These are phyloP conservation scores for Collybiopsis luxurians DNA, from an alignment of 768 basidiomycete species.

Conservation along the genomic window DNA sequence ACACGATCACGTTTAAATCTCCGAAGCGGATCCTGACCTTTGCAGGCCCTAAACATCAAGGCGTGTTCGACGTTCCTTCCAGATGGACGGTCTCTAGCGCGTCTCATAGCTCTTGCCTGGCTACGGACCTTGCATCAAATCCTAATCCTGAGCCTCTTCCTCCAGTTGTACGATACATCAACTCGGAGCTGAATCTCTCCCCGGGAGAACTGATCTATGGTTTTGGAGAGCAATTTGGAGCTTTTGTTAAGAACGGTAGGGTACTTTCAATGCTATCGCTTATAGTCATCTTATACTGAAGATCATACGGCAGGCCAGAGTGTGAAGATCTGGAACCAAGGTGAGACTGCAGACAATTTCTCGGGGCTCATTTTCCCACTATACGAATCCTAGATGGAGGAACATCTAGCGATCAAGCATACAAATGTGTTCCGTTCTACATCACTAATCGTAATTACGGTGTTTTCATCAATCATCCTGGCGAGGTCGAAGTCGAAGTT, in stretches of 20 bases:
- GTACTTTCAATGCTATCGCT: constrained; percentile 1
- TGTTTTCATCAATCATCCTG: constrained; percentile 73
- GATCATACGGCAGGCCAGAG: constrained; percentile 58
- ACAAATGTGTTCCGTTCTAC: constrained; percentile 69
- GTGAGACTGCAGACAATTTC: neutral
- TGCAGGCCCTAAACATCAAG: constrained; percentile 55
- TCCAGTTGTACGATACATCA: constrained; percentile 43
- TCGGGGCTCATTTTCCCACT: neutral
- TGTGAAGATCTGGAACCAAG: constrained; percentile 66
- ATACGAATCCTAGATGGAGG: constrained; percentile 52
- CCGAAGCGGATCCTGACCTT: constrained; percentile 42
- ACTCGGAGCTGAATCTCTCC: constrained; percentile 60
- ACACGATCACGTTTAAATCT: constrained; percentile 61
- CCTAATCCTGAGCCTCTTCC: constrained; percentile 44
- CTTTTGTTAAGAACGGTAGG: constrained; percentile 74
- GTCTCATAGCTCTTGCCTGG: constrained; percentile 53
- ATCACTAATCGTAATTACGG: constrained; percentile 72
- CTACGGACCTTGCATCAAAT: constrained; percentile 57
- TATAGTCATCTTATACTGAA: too few relatives aligned
- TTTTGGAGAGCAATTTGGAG: constrained; percentile 71
- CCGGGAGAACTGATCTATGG: constrained; percentile 75
- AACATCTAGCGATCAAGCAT: constrained; percentile 65
- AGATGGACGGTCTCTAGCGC: constrained; percentile 50
- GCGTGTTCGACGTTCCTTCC: constrained; percentile 52
- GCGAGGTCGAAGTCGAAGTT: constrained; percentile 75